Base-by-base conservation (phyloP, 768 basidiomycete species). In the Sistotremastrum niveocremeum region DNA sequence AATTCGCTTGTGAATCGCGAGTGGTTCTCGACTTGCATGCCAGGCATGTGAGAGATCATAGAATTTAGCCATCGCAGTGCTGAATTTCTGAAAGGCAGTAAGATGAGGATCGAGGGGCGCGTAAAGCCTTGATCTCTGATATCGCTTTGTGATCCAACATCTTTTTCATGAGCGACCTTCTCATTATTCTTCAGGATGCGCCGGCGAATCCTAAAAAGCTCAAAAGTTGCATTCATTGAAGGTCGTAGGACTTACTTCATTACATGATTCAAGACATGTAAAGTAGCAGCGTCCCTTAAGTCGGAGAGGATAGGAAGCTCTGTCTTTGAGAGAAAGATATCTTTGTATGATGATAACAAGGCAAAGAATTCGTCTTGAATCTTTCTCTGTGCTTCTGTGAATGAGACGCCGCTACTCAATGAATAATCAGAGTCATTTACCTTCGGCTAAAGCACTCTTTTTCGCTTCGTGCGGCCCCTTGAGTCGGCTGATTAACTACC, bases 81-180 rank as follows among this genome's bases (percentile, higher is more conserved):
- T 42, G 79, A 81, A 37, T 87, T 88, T 42, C 95, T 89, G 68
- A 97, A 90, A 1, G 95, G 95, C 7, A 93, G 74, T 47, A 98
- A 77, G 51, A 99, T 66, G 40, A 99, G 84, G 31, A 94, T 70
- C 12, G 94, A 91, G 7, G 95, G 94, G 4, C 95, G 84, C 5
- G 93, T 95, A 65, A 97, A 98, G 30, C 94, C 94, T 71, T 98
- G 95, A 58, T 99, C 95, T 64, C 88, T 87, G 9, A 86, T 73
- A 49, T 87, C 79, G 29, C 58, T 50, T 20, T 20, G 20, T 20
- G 20, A 20, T 20, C 20, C 20, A 20, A 20, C 20, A 20, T 20
- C 20, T 20, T 20, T 20, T 62, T 81, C 77, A 51, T 80, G 75
- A 0, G 84, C 71, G n/a, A 97, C 70, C 37, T 84, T 84, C 52